Percentiles rank a stretch among this genome's conserved stretches.
These are phyloP conservation scores for Elongisporangium senticosum DNA, from an alignment of 352 stramenopile species.

Conservation along the genomic window DNA sequence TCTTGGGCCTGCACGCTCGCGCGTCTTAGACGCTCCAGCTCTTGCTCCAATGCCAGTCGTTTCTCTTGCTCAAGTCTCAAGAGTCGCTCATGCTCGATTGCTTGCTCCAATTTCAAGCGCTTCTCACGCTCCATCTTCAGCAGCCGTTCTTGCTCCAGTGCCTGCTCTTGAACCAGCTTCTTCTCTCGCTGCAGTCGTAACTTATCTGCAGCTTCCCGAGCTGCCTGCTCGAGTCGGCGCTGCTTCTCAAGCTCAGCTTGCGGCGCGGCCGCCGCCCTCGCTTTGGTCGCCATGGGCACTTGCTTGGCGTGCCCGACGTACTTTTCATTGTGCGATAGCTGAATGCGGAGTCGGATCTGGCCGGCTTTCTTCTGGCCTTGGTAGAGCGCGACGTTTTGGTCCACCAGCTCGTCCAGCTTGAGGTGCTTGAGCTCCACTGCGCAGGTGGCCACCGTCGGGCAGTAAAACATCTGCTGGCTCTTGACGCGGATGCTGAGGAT, in stretches of 20 bases:
- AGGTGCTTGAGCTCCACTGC: constrained; percentile 50
- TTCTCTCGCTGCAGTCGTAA: background rate
- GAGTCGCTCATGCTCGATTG: background rate
- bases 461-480: constrained; percentile 61
- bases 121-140: background rate
- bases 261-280: background rate
- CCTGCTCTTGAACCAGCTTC: background rate
- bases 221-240: constrained; percentile 19
- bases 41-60: background rate
- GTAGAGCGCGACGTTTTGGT: constrained; percentile 51
- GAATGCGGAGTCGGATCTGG: constrained; percentile 37
- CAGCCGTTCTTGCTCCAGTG: background rate
- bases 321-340: constrained; percentile 15
- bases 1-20: background rate
- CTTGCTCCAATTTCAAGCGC: background rate
- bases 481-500: constrained; percentile 63
- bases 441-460: constrained; percentile 40
- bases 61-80: background rate
- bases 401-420: constrained; percentile 23
- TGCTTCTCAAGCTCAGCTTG: constrained; percentile 1
- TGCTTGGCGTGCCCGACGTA: background rate
- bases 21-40: background rate
- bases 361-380: constrained; percentile 45
- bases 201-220: constrained; percentile 21
- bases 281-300: background rate